These are phyloP conservation scores for Aegilops umbellulata DNA, from an alignment of 176 grass and related monocot species.

Conservation along the genomic window DNA sequence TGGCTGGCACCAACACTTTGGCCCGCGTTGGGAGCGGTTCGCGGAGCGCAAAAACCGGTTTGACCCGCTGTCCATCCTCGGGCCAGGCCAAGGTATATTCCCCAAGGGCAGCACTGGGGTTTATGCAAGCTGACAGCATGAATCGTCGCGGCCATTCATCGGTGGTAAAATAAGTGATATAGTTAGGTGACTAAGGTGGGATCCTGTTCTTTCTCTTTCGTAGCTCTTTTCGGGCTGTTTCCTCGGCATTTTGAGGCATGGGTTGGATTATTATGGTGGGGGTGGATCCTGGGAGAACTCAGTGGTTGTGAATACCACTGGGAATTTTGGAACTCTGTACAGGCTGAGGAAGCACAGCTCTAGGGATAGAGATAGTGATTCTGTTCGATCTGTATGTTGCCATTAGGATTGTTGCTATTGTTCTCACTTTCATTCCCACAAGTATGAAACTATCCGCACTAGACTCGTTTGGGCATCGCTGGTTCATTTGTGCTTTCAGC, in stretches of 20 bases:
- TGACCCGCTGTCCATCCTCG: conserved; percentile 60
- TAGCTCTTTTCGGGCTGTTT: conserved; percentile 25
- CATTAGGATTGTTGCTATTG: background rate
- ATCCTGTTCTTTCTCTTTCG: conserved; percentile 27
- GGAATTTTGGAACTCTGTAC: conserved; percentile 64
- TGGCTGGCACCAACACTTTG: conserved; percentile 66
- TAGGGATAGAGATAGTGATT: conserved; percentile 47
- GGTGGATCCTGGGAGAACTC: conserved; percentile 17
- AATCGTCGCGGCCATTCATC: background rate
- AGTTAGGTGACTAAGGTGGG: conserved; percentile 22
- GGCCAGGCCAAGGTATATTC: conserved; percentile 87
- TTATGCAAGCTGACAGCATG: conserved; percentile 13
- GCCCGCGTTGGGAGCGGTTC: conserved; percentile 54
- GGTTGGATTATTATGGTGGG: background rate
- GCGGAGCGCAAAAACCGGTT: conserved; percentile 59
- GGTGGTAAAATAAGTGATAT: conserved; percentile 14
- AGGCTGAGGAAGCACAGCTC: conserved; percentile 55
- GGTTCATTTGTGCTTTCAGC: background rate
- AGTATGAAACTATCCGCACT: background rate
- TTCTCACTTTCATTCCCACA: background rate
- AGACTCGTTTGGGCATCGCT: background rate
- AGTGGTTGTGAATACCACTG: conserved; percentile 7
- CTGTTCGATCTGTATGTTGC: conserved; percentile 29
- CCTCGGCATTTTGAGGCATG: conserved; percentile 33
- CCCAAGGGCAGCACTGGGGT: conserved; percentile 12